Base-by-base conservation (phyloP, 2,329 filamentous ascomycete species). In the Fusarium veterinarium region DNA sequence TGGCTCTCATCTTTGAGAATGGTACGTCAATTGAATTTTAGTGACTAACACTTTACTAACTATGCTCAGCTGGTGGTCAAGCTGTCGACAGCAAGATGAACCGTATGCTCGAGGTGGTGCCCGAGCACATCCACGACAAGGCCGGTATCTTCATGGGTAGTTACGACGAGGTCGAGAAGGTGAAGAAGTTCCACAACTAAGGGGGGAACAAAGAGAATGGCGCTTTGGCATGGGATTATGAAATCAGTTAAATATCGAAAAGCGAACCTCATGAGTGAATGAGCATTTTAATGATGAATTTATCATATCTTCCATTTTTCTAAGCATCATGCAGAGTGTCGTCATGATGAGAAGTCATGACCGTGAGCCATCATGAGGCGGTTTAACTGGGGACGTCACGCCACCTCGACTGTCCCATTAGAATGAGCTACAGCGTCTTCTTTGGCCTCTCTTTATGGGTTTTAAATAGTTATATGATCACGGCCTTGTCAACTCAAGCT, bases 1-100 rank as follows among this genome's bases (percentile, higher is more conserved):
- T 99, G 96, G 96, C 96, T 30, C 93, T 98, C 92, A 90, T 99
- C 11, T 98, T 99, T 83, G 96, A 99, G 85, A 98, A 99, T 84
- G 96, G 93, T 95, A 83, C 84, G 91, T 86, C 11, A 30, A 19
- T 45, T 31, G 6, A 37, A 12, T 12, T 9, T 44, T 14, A 9
- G 23, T 37, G 58, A 4, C 10, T 4, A 7, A 49, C 44, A 8
- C 23, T 44, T 57, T 56, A 55, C 80, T 83, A 76, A 84, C 74
- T 33, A 31, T 48, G 17, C 35, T 11, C 79, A 96, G 94, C 96
- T 78, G 96, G 96, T 77, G 96, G 96, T 68, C 91, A 97, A 83
- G 96, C 96, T 23, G 86, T 99, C 61, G 92, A 98, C 84, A 95
- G 93, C 84, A 91, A 93, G 64, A 98, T 97, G 95, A 86, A 90